Base-by-base conservation (phyloP, 495 filamentous ascomycete species). In the Jackrogersella minutella region DNA sequence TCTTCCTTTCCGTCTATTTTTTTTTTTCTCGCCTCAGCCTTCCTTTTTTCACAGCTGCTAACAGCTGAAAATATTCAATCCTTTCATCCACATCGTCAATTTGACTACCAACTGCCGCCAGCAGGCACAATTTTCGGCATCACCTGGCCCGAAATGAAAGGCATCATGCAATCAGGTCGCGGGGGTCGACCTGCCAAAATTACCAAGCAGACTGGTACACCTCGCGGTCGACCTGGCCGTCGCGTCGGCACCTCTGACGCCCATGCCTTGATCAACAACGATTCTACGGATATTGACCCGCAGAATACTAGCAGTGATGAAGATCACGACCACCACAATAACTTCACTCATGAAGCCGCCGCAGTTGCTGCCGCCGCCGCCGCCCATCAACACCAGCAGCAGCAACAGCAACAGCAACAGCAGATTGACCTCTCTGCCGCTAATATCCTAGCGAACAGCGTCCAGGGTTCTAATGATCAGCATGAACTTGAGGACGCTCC, bases 111-210 rank as follows among this genome's bases (percentile, higher is more conserved):
- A 74, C 72, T 74, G 72, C 56, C 72, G 72, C 72, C 72, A 74
- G 72, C 72, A 73, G 72, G 70, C 72, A 57, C 14, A 8, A 21
- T 41, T 65, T 50, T 58, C 16, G 53, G 52, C 56, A 63, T 66
- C 63, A 66, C 58, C 60, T 69, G 66, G 46, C 41, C 61, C 43
- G n/a, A 36, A 14, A 74, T 74, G 72, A 74, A 74, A 53, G 68
- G 74, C 60, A 63, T 76, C 61, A 66, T 74, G 49, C 72, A 70
- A 64, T 50, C 73, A 39, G 66, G 53, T 64, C 78, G 77, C 52
- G 76, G 79, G 73, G 75, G 79, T 74, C 74, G 78, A 44, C 72
- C 77, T 21, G 76, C 56, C 71, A 80, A 80, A 70, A 74, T 81
- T 65, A 74, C 76, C 57, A 82, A 82, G 69, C 65, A 76, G 28